These are phyloP conservation scores for Fusarium sp. DNA, from an alignment of 2,329 filamentous ascomycete genomes.

Conservation along the genomic window DNA sequence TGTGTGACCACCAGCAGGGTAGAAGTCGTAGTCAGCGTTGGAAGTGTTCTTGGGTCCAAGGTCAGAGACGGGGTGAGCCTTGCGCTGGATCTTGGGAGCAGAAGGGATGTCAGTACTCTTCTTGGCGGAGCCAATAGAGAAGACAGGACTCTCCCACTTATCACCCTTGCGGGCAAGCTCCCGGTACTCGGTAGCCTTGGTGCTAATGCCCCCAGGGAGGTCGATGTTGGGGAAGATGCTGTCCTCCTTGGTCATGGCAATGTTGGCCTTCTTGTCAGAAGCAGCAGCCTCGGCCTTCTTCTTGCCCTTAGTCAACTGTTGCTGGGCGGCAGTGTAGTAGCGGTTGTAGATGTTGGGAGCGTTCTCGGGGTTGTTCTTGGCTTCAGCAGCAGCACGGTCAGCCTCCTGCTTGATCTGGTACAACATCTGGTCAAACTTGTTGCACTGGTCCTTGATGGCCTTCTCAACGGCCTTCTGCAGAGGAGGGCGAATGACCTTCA, in stretches of 20 bases:
- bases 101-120: conserved; percentile 78
- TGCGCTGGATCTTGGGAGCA: conserved; percentile 64
- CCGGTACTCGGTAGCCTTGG: conserved; percentile 94
- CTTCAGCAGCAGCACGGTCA: conserved; percentile 74
- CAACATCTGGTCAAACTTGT: conserved; percentile 77
- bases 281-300: conserved; percentile 75
- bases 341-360: conserved; percentile 87
- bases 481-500: conserved; percentile 85
- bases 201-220: conserved; percentile 84
- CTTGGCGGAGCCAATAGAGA: conserved; percentile 83
- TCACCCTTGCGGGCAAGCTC: conserved; percentile 89
- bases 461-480: conserved; percentile 91
- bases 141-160: conserved; percentile 94
- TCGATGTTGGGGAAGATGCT: conserved; percentile 89
- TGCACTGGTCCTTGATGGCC: conserved; percentile 85
- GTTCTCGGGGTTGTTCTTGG: conserved; percentile 72
- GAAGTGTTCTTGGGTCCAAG: conserved; percentile 24
- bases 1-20: conserved; percentile 29
- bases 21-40: conserved; percentile 28
- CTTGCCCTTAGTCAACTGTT: conserved; percentile 79
- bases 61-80: conserved; percentile 49
- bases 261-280: conserved; percentile 75
- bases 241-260: conserved; percentile 76
- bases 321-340: conserved; percentile 81
- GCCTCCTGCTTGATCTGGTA: conserved; percentile 87